Evolutionary conservation across 2,329 filamentous ascomycete species (phyloP), one percentile per base, ranked within the genome.

Genomic region (Fusarium protoensiforme): DNA sequence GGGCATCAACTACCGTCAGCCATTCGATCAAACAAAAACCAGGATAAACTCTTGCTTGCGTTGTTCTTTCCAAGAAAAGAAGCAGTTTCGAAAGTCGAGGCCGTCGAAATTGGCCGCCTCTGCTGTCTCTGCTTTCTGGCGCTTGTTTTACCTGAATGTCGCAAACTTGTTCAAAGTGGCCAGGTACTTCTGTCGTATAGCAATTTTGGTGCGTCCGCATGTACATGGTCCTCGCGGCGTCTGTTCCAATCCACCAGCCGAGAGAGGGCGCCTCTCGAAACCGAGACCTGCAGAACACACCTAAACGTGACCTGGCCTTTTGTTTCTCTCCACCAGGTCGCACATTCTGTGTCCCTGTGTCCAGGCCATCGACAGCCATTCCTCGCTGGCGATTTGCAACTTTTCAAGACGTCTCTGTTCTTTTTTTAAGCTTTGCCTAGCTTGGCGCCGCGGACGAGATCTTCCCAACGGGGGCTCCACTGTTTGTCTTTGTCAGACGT

Each of bases 201-300:
- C 33, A 67, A 46, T 16, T 22, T 13, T 8, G 22, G 61, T 20
- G 48, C 22, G 27, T 31, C 8, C 39, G n/a, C 33, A 54, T 33
- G 71, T 72, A 74, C 61, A 60, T 35, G 22, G 41, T 14, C 64
- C 48, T 54, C 64, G 61, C 61, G 56, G 72, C 67, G 66, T 62
- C 71, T 72, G 69, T 73, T 75, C 67, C 46, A 66, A n/a, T 64
- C 53, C 62, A 38, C 27, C 53, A 66, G 43, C 53, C 33, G 24
- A 54, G 60, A 39, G 46, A 61, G 62, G 60, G 75, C 75, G 75
- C 75, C 61, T 78, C 75, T 78, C 70, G 74, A 77, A 77, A 78
- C 75, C 51, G 58, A 71, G 63, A 73, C 70, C 56, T 71, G 70
- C 71, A 71, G 71, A 48, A 46, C 24, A 73, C 65, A 48, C 63